These are phyloP conservation scores for Hypoxylon sp. DNA, from an alignment of 2,329 filamentous ascomycete species.

Conservation along the genomic window DNA sequence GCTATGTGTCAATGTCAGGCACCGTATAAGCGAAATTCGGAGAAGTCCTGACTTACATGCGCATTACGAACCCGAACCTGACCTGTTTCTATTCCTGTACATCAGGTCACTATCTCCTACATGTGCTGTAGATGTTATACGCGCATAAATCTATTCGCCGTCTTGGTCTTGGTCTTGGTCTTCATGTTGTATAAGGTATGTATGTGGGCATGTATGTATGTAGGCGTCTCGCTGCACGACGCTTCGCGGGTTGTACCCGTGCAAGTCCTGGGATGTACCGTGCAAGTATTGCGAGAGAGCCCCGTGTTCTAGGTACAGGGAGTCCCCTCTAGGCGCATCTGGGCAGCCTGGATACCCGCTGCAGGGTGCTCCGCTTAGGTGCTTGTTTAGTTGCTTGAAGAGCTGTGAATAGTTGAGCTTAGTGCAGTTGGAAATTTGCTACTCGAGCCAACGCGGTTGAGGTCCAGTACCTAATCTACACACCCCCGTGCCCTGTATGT, in stretches of 20 bases:
- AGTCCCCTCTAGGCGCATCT: conserved; percentile 4
- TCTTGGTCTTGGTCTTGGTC: neutral
- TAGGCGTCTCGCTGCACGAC: conserved; percentile 6
- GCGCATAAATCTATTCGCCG: conserved; percentile 1
- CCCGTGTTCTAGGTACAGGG: neutral
- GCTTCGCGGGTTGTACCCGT: neutral
- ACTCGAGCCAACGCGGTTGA: conserved; percentile 37
- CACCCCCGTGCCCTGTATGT: conserved; percentile 34
- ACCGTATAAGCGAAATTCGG: conserved; percentile 36
- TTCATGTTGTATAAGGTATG: neutral
- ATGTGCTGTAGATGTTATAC: neutral
- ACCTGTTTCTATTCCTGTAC: conserved; percentile 34
- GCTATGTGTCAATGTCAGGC: conserved; percentile 33
- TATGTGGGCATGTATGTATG: neutral
- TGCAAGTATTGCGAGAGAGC: conserved; percentile 6
- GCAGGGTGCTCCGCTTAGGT: conserved; percentile 36
- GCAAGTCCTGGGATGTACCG: neutral
- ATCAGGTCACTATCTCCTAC: conserved; percentile 1
- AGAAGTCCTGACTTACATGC: conserved; percentile 25
- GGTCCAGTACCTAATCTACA: conserved; percentile 37
- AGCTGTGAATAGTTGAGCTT: conserved; percentile 34
- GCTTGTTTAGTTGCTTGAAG: conserved; percentile 35
- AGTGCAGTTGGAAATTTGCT: conserved; percentile 39
- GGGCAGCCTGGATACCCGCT: conserved; percentile 30
- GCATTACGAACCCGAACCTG: conserved; percentile 18